phyloP scores from a whole-genome alignment of 2,329 filamentous ascomycete genomes.

The Malbranchea zuffiana region DNA sequence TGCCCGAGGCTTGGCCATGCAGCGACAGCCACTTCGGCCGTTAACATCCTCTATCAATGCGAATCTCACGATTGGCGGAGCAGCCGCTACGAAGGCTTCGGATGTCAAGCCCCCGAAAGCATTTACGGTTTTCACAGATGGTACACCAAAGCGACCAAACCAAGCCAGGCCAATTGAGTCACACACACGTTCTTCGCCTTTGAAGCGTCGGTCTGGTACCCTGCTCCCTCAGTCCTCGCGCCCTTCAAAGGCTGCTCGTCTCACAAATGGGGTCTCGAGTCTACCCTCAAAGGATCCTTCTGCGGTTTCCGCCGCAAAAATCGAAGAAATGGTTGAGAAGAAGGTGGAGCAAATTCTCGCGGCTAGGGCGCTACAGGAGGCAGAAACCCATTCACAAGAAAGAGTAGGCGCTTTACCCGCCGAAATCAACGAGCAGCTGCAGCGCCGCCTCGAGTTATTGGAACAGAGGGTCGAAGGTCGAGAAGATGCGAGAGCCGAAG shows the following conservation, averaged over 20 bases:
- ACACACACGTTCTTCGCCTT: slow-evolving; percentile 36
- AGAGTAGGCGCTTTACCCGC: slow-evolving; percentile 27
- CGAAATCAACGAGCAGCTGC: slow-evolving; percentile 64
- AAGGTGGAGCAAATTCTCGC: slow-evolving; percentile 85
- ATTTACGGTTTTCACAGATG: slow-evolving; percentile 80
- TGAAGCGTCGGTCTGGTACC: slow-evolving; percentile 29
- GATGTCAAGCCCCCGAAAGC: slow-evolving; percentile 65
- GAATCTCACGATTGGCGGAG: slow-evolving; percentile 48
- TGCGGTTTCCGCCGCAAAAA: slow-evolving; percentile 55
- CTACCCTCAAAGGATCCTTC: slow-evolving; percentile 26
- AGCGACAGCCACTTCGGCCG: slow-evolving; percentile 68
- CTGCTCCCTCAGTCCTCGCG: slow-evolving; percentile 25
- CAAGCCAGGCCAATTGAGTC: slow-evolving; percentile 30
- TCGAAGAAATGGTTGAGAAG: slow-evolving; percentile 84
- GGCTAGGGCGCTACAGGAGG: slow-evolving; percentile 54
- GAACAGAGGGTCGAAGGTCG: slow-evolving; percentile 73
- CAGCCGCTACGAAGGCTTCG: slow-evolving; percentile 41
- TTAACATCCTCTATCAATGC: slow-evolving; percentile 66
- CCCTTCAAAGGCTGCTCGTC: slow-evolving; percentile 40
- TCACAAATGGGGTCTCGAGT: slow-evolving; percentile 12
- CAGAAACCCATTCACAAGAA: slow-evolving; percentile 17
- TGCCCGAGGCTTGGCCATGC: slow-evolving; percentile 34
- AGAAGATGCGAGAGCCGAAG: slow-evolving; percentile 68
- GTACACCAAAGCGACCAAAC: slow-evolving; percentile 37
- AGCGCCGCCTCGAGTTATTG: slow-evolving; percentile 68